Base-by-base conservation (phyloP, 2,329 filamentous ascomycete genomes). In the Fusarium oxysporum region DNA sequence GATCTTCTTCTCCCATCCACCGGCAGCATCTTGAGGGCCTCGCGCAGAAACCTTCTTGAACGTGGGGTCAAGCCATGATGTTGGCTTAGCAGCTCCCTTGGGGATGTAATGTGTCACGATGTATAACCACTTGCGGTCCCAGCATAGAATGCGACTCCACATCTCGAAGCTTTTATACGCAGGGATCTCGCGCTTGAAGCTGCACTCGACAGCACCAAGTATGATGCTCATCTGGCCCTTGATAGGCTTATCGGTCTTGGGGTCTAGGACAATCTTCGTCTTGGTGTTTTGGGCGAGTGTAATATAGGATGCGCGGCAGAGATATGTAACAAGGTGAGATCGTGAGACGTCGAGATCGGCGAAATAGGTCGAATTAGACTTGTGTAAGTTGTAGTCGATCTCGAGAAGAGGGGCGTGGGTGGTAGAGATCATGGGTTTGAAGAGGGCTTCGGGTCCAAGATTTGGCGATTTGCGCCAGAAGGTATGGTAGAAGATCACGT, bases 371-470 rank as follows among this genome's bases (percentile, higher is more conserved):
- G 89, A 90, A 84, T 95, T 94, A 70, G 91, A 91, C 81, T 95
- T 95, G 86, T 96, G 93, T 47, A 94, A 79, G 83, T 96, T 96
- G 85, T 95, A 94, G 83, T 97, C 95, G 77, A 92, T 94, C 83
- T 97, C 94, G 75, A 93, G 87, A 60, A 93, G 83, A 2, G 93
- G 89, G 19, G 92, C 89, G 78, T 91, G 89, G 11, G 92, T 90
- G 43, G 86, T 85, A 21, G 91, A 90, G 65, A 93, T 90, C 57
- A 92, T 83, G 53, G 93, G 91, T 54, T 90, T 88, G 84, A 96
- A 96, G 73, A 96, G 88, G 44, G 92, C 89, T 68, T 90, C 86
- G 4, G 91, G 88, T 50, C 85, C 84, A 70, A 88, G 86, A 28
- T 81, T 81, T 66, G 83, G 84, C 62, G 83, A 82, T 50, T 85